phyloP scores from a whole-genome alignment of 805 yeast genomes.

The Priceomyces carsonii region DNA sequence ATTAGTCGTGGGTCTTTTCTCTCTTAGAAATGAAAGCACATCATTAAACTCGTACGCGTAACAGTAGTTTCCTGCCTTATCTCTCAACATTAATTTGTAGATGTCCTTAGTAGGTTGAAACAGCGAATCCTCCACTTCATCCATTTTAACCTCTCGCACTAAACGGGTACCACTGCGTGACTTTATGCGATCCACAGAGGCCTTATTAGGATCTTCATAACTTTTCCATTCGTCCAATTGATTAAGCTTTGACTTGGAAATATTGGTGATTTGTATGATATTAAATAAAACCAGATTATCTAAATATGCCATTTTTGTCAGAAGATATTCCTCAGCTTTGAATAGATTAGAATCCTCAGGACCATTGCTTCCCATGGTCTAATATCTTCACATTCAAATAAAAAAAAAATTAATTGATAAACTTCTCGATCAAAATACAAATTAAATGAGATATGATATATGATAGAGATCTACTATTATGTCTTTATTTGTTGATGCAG shows the following conservation, averaged over 20 bases:
- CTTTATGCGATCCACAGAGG: slow-evolving; percentile 55
- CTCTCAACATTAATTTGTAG: slow-evolving; percentile 61
- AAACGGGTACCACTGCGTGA: slow-evolving; percentile 26
- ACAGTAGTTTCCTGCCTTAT: slow-evolving; percentile 47
- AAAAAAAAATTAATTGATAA: no score
- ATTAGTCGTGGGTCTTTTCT: slow-evolving; percentile 16
- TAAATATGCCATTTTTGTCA: slow-evolving; percentile 9
- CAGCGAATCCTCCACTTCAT: slow-evolving; percentile 14
- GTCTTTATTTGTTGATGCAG: slow-evolving; percentile 36
- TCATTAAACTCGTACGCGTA: slow-evolving; percentile 59
- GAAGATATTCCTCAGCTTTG: slow-evolving; percentile 11
- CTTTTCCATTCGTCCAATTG: slow-evolving; percentile 57
- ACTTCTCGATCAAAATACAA: no score
- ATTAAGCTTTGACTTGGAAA: slow-evolving; percentile 49
- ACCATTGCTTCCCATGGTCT: no score
- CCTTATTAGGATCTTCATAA: slow-evolving; percentile 56
- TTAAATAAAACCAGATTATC: slow-evolving; percentile 44
- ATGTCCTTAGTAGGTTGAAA: slow-evolving; percentile 15
- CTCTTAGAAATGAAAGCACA: slow-evolving; percentile 49
- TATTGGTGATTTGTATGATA: slow-evolving; percentile 56
- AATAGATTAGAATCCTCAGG: no score
- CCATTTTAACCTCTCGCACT: slow-evolving; percentile 51
- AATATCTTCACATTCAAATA: no score
- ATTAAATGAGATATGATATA: no score
- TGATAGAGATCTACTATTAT: no score